These are phyloP conservation scores for Penicillium tannophilum DNA, from an alignment of 495 filamentous ascomycete genomes.

Conservation along the genomic window DNA sequence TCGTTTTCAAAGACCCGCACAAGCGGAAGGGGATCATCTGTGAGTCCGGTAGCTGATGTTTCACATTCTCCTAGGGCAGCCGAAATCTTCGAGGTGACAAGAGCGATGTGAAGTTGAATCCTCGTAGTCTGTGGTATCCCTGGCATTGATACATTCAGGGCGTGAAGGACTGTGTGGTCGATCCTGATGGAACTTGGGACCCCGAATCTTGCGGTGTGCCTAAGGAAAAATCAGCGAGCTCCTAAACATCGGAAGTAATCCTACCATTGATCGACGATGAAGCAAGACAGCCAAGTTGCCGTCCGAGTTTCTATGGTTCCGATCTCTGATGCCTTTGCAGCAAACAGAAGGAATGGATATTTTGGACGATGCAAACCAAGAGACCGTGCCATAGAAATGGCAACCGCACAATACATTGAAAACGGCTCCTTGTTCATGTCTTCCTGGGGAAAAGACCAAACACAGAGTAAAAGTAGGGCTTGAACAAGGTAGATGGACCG, in stretches of 20 bases:
- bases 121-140: constrained; percentile 3
- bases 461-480: constrained; percentile 12
- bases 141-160: constrained; percentile 4
- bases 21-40: constrained; percentile 3
- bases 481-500: constrained; percentile 10
- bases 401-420: constrained; percentile 10
- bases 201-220: constrained; percentile 9
- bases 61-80: constrained; percentile 8
- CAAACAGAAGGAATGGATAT: constrained; percentile 10
- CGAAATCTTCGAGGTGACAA: constrained; percentile 9
- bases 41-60: constrained; percentile 4
- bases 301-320: constrained; percentile 3
- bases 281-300: constrained; percentile 9
- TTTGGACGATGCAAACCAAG: constrained; percentile 12
- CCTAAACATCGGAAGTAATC: neutral
- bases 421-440: constrained; percentile 12
- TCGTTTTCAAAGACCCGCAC: constrained; percentile 9
- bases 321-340: constrained; percentile 10
- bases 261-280: constrained; percentile 11
- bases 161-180: constrained; percentile 8
- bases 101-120: constrained; percentile 9
- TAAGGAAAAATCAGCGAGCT: neutral
- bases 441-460: constrained; percentile 8
- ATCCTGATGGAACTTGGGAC: constrained; percentile 6
- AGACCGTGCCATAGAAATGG: constrained; percentile 11